Percentiles rank a stretch among this genome's conserved stretches.
phyloP scores from a whole-genome alignment of 2,329 filamentous ascomycete genomes.

The Xylaria sp. region DNA sequence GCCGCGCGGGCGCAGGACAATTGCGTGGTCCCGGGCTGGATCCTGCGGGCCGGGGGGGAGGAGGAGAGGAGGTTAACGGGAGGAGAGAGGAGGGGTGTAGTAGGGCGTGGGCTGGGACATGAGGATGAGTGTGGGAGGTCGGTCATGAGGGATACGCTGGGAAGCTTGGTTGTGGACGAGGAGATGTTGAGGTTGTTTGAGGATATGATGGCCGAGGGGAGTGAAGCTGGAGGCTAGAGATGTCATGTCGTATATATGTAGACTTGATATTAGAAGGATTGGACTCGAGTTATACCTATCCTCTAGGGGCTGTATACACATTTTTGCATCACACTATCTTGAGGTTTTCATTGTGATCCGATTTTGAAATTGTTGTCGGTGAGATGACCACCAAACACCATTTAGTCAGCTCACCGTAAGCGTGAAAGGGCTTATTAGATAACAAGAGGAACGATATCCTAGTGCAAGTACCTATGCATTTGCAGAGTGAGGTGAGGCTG shows the following conservation, averaged over 20 bases:
- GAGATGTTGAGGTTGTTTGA: constrained; percentile 19
- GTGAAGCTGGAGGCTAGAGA: neutral
- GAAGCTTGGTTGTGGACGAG: constrained; percentile 9
- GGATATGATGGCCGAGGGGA: constrained; percentile 6
- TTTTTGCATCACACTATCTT: too few species aligned
- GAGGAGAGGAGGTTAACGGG: constrained; percentile 8
- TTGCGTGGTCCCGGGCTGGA: constrained; percentile 45
- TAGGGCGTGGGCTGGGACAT: neutral
- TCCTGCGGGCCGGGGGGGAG: constrained; percentile 36
- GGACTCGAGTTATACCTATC: neutral
- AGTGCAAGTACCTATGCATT: too few species aligned
- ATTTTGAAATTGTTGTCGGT: too few species aligned
- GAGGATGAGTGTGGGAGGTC: constrained; percentile 28
- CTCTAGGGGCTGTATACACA: too few species aligned
- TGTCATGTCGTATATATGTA: neutral
- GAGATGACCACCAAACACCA: too few species aligned
- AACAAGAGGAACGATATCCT: too few species aligned
- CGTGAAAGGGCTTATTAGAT: too few species aligned
- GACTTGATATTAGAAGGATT: too few species aligned
- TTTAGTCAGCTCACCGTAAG: too few species aligned
- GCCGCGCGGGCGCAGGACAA: constrained; percentile 56
- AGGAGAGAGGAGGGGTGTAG: constrained; percentile 20
- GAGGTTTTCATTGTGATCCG: too few species aligned
- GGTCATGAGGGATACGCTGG: constrained; percentile 26
- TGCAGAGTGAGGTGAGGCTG: too few species aligned